Conservation (phyloP, 495 filamentous ascomycete genomes). For the Cercophora samala region DNA sequence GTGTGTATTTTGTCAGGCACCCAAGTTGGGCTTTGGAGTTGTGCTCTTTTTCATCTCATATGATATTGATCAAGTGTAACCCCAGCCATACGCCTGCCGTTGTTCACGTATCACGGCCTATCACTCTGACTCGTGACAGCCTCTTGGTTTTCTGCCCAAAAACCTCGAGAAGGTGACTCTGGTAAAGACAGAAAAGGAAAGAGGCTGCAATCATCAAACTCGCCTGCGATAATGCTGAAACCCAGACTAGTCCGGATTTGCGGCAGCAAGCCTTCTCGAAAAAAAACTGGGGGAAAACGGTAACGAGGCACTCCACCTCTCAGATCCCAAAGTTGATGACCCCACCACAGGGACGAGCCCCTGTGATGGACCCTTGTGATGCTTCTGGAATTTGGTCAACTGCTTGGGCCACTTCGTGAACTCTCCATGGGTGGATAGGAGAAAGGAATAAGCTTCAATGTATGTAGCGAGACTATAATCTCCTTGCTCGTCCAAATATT, state of each 20-base stretch:
- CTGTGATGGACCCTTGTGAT: slow-evolving; percentile 10
- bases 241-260: slow-evolving; percentile 2
- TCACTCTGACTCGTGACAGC: neutral
- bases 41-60: neutral
- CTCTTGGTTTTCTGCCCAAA: neutral
- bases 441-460: neutral
- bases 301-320: neutral
- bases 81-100: neutral
- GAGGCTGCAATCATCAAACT: slow-evolving; percentile 5
- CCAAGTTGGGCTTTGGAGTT: neutral
- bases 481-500: neutral
- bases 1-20: neutral
- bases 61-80: neutral
- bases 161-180: neutral
- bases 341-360: neutral
- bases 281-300: neutral
- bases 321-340: neutral
- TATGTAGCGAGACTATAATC: neutral
- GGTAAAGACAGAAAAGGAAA: neutral
- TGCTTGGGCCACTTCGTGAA: neutral
- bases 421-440: neutral
- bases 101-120: neutral
- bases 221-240: slow-evolving; percentile 10
- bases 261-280: neutral
- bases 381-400: slow-evolving; percentile 3